Conservation (phyloP, 441 rosid genomes). For the Pelargonium exstipulatum region DNA sequence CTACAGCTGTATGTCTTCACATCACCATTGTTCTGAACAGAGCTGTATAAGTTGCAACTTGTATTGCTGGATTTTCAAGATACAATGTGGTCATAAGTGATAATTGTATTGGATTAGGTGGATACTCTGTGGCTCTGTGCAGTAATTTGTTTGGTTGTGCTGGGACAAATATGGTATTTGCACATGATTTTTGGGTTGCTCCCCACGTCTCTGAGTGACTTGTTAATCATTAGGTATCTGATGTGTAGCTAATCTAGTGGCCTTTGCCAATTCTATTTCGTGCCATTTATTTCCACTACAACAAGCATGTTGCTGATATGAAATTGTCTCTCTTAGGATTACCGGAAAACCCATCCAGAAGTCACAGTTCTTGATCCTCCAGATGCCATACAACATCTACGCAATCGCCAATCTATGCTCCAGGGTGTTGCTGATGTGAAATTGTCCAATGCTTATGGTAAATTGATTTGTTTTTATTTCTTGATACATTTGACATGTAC, state of each 20-base stretch:
- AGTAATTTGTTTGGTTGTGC: too few relatives aligned
- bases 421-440: slow-evolving; percentile 85
- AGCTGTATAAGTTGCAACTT: too few relatives aligned
- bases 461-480: slow-evolving; percentile 6
- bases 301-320: not conserved
- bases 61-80: too few relatives aligned
- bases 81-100: too few relatives aligned
- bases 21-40: too few relatives aligned
- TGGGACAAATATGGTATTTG: too few relatives aligned
- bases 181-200: too few relatives aligned
- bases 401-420: slow-evolving; percentile 83
- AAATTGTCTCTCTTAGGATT: slow-evolving; percentile 42
- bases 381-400: slow-evolving; percentile 75
- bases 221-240: not conserved
- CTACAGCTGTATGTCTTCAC: too few relatives aligned
- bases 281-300: not conserved
- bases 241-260: not conserved
- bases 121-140: too few relatives aligned
- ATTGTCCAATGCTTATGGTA: slow-evolving; percentile 55
- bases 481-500: not conserved
- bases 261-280: not conserved
- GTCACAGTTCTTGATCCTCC: slow-evolving; percentile 94
- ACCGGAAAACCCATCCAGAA: slow-evolving; percentile 54
- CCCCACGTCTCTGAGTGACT: not conserved
- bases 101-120: too few relatives aligned